A percentile compares a stretch with the other conserved stretches of the same genome.
phyloP scores from a whole-genome alignment of 2,329 filamentous ascomycete species.

The Cytospora leucostoma region DNA sequence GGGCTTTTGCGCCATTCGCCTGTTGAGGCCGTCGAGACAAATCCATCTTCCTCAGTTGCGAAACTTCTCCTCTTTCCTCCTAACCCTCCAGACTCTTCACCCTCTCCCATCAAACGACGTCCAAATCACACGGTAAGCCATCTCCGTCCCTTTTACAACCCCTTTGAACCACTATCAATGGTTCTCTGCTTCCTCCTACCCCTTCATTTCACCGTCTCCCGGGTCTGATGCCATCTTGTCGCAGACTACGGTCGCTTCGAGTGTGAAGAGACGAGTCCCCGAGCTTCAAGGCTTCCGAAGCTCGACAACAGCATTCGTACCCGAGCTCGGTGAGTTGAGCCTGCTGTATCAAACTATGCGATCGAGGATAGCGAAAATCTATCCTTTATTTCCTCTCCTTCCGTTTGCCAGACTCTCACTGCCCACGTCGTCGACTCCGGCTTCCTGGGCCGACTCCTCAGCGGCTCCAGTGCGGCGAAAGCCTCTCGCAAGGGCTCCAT shows the following conservation, averaged over 20 bases:
- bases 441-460: constrained; percentile 13
- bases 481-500: background rate
- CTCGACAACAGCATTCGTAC: constrained; percentile 38
- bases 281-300: constrained; percentile 32
- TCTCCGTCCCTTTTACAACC: constrained; percentile 23
- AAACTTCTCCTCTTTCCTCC: constrained; percentile 36
- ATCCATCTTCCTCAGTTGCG: constrained; percentile 34
- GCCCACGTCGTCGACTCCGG: constrained; percentile 13
- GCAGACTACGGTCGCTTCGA: constrained; percentile 31
- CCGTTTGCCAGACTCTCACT: constrained; percentile 24
- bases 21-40: constrained; percentile 30
- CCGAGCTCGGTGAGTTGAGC: constrained; percentile 41
- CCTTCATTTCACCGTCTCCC: constrained; percentile 8
- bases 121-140: constrained; percentile 33
- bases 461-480: constrained; percentile 14
- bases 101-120: constrained; percentile 34
- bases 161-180: constrained; percentile 17
- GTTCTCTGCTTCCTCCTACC: constrained; percentile 18
- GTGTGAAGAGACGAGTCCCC: constrained; percentile 30
- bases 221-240: constrained; percentile 29
- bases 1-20: constrained; percentile 31
- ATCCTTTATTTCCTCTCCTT: constrained; percentile 26
- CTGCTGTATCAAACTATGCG: constrained; percentile 38
- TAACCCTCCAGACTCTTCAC: constrained; percentile 36
- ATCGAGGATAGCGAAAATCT: constrained; percentile 34